Percentiles rank a stretch among this genome's conserved stretches.
These are phyloP conservation scores for Xylariaceae sp. DNA, from an alignment of 2,329 filamentous ascomycete genomes.

Conservation along the genomic window DNA sequence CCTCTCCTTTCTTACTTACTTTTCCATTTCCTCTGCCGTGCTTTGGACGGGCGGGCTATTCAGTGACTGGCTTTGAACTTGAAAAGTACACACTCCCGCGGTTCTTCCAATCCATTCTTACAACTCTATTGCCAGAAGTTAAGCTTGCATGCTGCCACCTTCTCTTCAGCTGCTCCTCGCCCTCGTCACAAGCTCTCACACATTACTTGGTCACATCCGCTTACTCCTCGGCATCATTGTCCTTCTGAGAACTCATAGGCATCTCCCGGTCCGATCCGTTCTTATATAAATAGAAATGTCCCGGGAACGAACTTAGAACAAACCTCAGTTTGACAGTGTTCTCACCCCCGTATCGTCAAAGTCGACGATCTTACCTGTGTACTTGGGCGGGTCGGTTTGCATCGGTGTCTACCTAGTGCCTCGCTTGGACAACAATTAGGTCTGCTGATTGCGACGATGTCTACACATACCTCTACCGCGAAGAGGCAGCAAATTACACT, in stretches of 20 bases:
- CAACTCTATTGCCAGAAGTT: background rate
- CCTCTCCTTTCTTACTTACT: constrained; percentile 1
- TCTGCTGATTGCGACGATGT: constrained; percentile 31
- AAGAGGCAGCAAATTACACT: constrained; percentile 76
- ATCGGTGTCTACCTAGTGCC: background rate
- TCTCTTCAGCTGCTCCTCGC: constrained; percentile 1
- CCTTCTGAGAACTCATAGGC: constrained; percentile 5
- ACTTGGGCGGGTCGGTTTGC: background rate
- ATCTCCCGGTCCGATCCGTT: background rate
- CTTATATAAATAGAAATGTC: background rate
- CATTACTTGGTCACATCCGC: constrained; percentile 18
- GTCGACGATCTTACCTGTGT: background rate
- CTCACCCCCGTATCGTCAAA: background rate
- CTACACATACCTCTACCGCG: constrained; percentile 35
- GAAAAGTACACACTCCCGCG: background rate
- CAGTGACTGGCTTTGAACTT: background rate
- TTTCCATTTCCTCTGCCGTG: constrained; percentile 4
- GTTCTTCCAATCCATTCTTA: constrained; percentile 12
- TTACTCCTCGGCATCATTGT: constrained; percentile 17
- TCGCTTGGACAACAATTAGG: constrained; percentile 8
- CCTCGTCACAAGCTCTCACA: constrained; percentile 5
- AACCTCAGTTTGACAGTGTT: background rate
- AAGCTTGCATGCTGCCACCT: background rate
- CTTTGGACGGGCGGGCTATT: background rate
- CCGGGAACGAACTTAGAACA: background rate